These are phyloP conservation scores for Powellomyces hirtus DNA, from an alignment of 192 early-diverging fungal species.

Conservation along the genomic window DNA sequence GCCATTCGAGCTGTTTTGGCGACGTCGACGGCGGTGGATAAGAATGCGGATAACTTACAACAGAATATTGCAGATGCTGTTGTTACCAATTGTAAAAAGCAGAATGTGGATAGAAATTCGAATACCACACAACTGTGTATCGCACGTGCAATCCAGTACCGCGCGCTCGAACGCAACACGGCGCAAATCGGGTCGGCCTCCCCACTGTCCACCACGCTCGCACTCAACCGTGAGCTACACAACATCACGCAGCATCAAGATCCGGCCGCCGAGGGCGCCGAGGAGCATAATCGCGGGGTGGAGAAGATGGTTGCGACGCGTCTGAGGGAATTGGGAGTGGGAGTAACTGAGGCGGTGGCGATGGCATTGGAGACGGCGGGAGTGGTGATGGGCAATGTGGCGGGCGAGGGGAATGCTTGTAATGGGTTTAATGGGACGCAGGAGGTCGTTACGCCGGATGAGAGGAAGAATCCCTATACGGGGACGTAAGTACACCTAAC, in stretches of 20 bases:
- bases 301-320: neutral
- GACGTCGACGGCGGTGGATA: neutral
- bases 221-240: neutral
- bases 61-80: neutral
- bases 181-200: neutral
- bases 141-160: neutral
- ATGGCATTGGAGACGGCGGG: neutral
- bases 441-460: too few relatives aligned
- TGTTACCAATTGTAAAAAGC: neutral
- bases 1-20: neutral
- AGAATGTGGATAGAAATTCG: too few relatives aligned
- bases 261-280: neutral
- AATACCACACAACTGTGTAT: neutral
- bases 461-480: too few relatives aligned
- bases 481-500: too few relatives aligned
- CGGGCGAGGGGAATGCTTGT: neutral
- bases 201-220: neutral
- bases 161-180: neutral
- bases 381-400: neutral
- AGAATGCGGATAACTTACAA: neutral
- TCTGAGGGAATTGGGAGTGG: neutral
- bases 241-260: neutral
- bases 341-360: neutral
- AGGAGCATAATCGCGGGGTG: neutral
- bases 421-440: neutral